Percentiles rank a stretch among this genome's conserved stretches.
phyloP scores from a whole-genome alignment of 495 filamentous ascomycete genomes.

The Trichoderma orchidacearum region DNA sequence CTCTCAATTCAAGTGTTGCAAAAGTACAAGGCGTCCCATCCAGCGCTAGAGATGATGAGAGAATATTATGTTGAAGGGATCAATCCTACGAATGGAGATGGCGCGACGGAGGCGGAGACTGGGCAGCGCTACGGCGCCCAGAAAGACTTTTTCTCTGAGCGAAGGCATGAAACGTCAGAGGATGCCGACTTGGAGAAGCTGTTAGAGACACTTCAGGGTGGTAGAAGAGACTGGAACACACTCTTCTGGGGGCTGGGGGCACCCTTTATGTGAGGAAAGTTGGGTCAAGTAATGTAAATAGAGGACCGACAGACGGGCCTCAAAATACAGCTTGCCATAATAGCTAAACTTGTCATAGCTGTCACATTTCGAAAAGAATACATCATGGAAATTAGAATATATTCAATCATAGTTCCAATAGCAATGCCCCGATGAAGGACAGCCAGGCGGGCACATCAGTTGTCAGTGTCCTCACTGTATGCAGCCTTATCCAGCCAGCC shows the following conservation, averaged over 20 bases:
- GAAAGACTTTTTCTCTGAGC: too few species aligned
- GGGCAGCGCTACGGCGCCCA: not conserved
- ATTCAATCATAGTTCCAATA: not conserved
- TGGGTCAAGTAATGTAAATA: too few species aligned
- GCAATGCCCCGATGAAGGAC: not conserved
- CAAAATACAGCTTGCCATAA: too few species aligned
- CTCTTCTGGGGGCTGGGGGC: not conserved
- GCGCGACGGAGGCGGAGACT: not conserved
- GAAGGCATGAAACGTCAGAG: not conserved
- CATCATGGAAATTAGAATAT: too few species aligned
- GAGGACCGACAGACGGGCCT: too few species aligned
- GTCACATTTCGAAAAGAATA: too few species aligned
- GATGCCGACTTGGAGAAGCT: not conserved
- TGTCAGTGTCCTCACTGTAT: not conserved
- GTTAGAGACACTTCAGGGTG: not conserved
- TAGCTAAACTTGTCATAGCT: too few species aligned
- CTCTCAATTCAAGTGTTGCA: conserved; percentile 17
- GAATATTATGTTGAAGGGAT: not conserved
- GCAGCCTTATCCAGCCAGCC: not conserved
- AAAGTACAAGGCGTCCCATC: conserved; percentile 12
- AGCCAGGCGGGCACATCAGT: not conserved
- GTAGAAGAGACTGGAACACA: not conserved
- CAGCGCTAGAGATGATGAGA: not conserved
- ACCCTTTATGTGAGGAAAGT: not conserved
- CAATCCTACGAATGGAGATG: not conserved